Evolutionary conservation across 306 rosid species (phyloP), one percentile per base, ranked within the genome.

Genomic region (Arachis stenosperma): DNA sequence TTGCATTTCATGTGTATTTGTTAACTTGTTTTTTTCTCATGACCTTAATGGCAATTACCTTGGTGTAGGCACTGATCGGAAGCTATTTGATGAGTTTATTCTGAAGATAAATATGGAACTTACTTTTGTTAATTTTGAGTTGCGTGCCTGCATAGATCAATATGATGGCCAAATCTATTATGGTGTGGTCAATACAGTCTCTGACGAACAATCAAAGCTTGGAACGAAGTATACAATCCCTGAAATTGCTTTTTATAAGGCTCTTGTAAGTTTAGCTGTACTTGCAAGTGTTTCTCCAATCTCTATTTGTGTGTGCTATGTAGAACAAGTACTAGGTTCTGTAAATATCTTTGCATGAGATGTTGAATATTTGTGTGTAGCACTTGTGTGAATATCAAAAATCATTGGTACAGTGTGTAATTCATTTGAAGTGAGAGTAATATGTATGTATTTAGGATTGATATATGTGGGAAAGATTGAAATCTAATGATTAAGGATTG

Each of bases 211-310:
- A 77, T 89, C 98, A 46, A 93, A 90, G 80, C 79, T 93, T 13
- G 98, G 98, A 47, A 90, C 98, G 0, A 93, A 83, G 69, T 93
- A 89, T 71, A 80, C 90, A 2, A 88, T 90, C 84, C 92, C 90
- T 0, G 97, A 93, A 81, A 91, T 90, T 86, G 97, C 98, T 58
- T 89, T 93, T 76, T 93, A 87, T 48, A 93, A 93, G 81, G 96
- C 98, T 43, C 81, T 90, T 80, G 98, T 91, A 81, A 86, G 98
- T 83, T 29, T 74, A 53, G 15, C 53, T 72, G 7, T 60, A 48
- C n/a, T 78, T 71, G 46, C 12, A 48, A 81, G 15, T 52, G 33
- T 37, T 55, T 75, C 56, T 68, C 62, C 48, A 44, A 22, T 69
- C 8, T 63, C 6, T 22, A 14, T 60, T 2, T 11, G 61, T 15